Conservation (phyloP, 176 grass and related monocot species). For the Avena eriantha region DNA sequence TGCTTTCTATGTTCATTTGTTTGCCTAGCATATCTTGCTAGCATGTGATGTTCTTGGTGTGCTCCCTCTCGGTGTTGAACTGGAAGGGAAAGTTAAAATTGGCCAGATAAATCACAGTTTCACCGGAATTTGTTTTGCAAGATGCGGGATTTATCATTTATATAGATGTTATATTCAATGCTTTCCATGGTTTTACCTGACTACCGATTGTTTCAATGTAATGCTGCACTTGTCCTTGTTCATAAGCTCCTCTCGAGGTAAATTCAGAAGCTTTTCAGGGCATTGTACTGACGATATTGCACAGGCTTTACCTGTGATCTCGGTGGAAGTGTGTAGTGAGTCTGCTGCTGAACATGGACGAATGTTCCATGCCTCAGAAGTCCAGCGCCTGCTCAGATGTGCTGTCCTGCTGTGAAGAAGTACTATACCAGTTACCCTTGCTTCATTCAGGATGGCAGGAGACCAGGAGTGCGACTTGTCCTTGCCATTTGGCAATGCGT, state of each 20-base stretch:
- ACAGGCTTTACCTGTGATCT: neutral
- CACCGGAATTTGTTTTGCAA: neutral
- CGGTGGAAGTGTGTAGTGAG: neutral
- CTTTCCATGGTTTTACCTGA: neutral
- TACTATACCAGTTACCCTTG: neutral
- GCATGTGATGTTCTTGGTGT: neutral
- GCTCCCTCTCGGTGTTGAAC: neutral
- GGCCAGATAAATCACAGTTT: neutral
- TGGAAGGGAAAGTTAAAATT: neutral
- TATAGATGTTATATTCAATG: neutral
- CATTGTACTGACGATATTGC: too few species aligned
- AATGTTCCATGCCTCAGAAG: neutral
- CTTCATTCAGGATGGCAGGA: neutral
- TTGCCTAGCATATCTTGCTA: conserved; percentile 5
- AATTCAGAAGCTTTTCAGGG: neutral
- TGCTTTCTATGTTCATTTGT: neutral
- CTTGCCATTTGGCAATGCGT: neutral
- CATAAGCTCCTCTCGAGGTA: neutral
- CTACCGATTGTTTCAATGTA: neutral
- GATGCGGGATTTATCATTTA: too few species aligned
- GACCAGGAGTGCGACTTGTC: neutral
- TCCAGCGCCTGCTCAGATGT: neutral
- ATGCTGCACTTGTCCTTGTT: neutral
- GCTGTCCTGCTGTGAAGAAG: neutral
- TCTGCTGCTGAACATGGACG: neutral